Conservation (phyloP, 495 filamentous ascomycete genomes). For the Penicillium antarcticum region DNA sequence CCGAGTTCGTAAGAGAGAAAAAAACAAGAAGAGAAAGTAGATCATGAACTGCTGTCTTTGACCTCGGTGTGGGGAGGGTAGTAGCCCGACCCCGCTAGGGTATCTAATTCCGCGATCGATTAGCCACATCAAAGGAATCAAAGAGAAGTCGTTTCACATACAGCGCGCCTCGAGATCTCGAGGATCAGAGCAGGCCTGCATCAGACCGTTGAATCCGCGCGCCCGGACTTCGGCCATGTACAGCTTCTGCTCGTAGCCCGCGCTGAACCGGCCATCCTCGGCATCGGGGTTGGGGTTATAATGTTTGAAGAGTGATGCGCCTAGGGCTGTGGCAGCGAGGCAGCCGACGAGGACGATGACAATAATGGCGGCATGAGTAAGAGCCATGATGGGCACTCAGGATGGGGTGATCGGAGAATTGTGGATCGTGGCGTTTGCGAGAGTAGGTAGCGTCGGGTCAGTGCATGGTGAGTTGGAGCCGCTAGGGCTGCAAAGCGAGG, state of each 20-base stretch:
- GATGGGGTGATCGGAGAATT: not conserved
- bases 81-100: slow-evolving; percentile 11
- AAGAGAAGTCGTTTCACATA: slow-evolving; percentile 15
- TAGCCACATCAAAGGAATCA: not conserved
- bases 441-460: not conserved
- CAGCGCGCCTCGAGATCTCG: slow-evolving; percentile 32
- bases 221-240: slow-evolving; percentile 41
- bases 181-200: slow-evolving; percentile 18
- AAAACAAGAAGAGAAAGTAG: not conserved
- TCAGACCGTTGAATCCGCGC: slow-evolving; percentile 28
- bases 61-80: slow-evolving; percentile 8
- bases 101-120: slow-evolving; percentile 9
- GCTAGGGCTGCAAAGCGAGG: not conserved
- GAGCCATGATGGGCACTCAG: slow-evolving; percentile 18
- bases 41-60: not conserved
- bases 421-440: not conserved
- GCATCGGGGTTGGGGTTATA: slow-evolving; percentile 16
- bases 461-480: slow-evolving; percentile 2
- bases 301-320: slow-evolving; percentile 32
- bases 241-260: slow-evolving; percentile 28
- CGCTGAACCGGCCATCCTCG: slow-evolving; percentile 13
- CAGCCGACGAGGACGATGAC: slow-evolving; percentile 42
- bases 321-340: slow-evolving; percentile 31
- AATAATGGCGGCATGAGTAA: slow-evolving; percentile 35
- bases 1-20: not conserved